These are phyloP conservation scores for Aristolochia contorta DNA, from an alignment of 164 flowering plant genomes.

Conservation along the genomic window DNA sequence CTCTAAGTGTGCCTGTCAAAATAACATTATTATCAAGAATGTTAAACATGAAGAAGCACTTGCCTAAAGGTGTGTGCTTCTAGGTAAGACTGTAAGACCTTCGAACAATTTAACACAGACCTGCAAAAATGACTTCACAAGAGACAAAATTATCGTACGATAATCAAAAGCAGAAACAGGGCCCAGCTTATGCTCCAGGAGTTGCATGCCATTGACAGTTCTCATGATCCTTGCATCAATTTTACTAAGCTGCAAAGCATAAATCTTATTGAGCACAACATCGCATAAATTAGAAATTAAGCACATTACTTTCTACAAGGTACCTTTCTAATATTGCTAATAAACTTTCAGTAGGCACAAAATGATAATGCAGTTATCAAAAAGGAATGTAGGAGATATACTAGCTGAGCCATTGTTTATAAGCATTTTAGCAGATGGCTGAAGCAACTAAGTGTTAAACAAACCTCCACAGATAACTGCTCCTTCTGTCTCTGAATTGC, in stretches of 20 bases:
- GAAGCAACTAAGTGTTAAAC: constrained; percentile 8
- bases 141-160: constrained; percentile 57
- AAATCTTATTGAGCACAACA: constrained; percentile 7
- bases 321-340: too few relatives aligned
- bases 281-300: too few relatives aligned
- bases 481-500: constrained; percentile 87
- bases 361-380: too few relatives aligned
- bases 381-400: too few relatives aligned
- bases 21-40: neutral
- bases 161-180: constrained; percentile 63
- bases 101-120: constrained; percentile 28
- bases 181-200: constrained; percentile 71
- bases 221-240: constrained; percentile 78
- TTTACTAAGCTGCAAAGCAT: constrained; percentile 73
- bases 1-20: constrained; percentile 71
- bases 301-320: too few relatives aligned
- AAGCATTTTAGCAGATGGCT: neutral
- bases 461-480: constrained; percentile 64
- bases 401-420: too few relatives aligned
- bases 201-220: constrained; percentile 61
- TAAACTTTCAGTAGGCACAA: too few relatives aligned
- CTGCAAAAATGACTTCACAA: constrained; percentile 72
- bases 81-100: too few relatives aligned
- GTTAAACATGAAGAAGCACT: too few relatives aligned
- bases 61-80: too few relatives aligned